Conservation (phyloP, 1,284 basidiomycete genomes). For the Filobasidium uniguttulatum region DNA sequence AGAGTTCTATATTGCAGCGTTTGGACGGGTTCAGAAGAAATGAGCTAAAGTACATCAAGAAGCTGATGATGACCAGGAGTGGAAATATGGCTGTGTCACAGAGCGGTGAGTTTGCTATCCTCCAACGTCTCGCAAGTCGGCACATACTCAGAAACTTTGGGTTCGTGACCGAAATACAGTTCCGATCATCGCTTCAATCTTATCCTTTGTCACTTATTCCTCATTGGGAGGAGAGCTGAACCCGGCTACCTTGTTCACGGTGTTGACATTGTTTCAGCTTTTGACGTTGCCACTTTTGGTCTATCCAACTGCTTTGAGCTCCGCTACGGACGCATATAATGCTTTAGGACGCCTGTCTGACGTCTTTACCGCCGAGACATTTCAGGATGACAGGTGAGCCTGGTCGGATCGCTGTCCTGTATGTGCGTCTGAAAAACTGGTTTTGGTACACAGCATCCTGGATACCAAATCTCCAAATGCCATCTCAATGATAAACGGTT, state of each 20-base stretch:
- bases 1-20: constrained; percentile 51
- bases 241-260: constrained; percentile 62
- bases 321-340: constrained; percentile 64
- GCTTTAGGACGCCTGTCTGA: constrained; percentile 54
- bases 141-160: no score
- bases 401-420: no score
- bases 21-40: constrained; percentile 45
- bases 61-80: constrained; percentile 49
- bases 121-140: constrained; percentile 29
- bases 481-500: constrained; percentile 50
- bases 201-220: constrained; percentile 71
- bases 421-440: no score
- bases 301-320: constrained; percentile 53
- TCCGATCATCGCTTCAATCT: constrained; percentile 66
- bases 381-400: constrained; percentile 44
- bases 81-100: constrained; percentile 41
- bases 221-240: constrained; percentile 10
- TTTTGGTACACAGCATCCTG: constrained; percentile 41
- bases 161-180: no score
- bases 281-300: constrained; percentile 36
- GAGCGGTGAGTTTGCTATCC: no score
- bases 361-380: constrained; percentile 64
- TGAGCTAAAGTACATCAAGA: constrained; percentile 46
- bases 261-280: constrained; percentile 60
- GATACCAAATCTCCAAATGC: constrained; percentile 45